These are phyloP conservation scores for Vitis vinifera DNA, from an alignment of 164 flowering plant species.

Conservation along the genomic window ASM3070453v1 NC_081821.1:1487501-1488000, in stretches of 20 bases:
- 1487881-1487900: conserved; percentile 61
- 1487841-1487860: conserved; percentile 79
- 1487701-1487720: conserved; percentile 80
- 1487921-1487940: conserved; percentile 85
- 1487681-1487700: conserved; percentile 71
- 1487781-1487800: conserved; percentile 74
- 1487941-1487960: conserved; percentile 75
- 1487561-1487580: conserved; percentile 14
- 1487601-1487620: conserved; percentile 37
- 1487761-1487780: conserved; percentile 70
- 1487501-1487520: conserved; percentile 72
- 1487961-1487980: conserved; percentile 71
- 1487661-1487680: conserved; percentile 75
- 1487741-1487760: conserved; percentile 86
- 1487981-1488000: conserved; percentile 87
- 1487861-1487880: conserved; percentile 86
- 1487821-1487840: conserved; percentile 75
- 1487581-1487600: conserved; percentile 21
- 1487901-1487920: conserved; percentile 60
- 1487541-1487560: conserved; percentile 19
- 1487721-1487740: conserved; percentile 78
- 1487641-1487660: conserved; percentile 57
- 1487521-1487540: conserved; percentile 58
- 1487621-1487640: conserved; percentile 43
- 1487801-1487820: conserved; percentile 68